Evolutionary conservation across 2,329 filamentous ascomycete genomes (phyloP).

Genomic region (Didymella pomorum): DNA sequence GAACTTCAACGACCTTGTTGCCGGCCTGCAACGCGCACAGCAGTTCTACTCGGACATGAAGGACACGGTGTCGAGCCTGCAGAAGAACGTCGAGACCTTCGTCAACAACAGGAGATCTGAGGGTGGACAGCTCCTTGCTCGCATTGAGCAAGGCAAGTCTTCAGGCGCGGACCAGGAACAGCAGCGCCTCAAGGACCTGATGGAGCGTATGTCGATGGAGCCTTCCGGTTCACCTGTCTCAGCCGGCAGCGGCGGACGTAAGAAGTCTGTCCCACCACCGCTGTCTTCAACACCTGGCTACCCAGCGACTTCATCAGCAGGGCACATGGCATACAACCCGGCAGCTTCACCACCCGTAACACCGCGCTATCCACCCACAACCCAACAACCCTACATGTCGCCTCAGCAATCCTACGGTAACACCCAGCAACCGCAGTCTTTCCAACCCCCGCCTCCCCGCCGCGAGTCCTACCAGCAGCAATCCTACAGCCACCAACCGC

Average conservation of each 20-base stretch:
- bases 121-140: constrained; percentile 84
- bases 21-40: constrained; percentile 86
- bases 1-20: constrained; percentile 87
- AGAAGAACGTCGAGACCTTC: constrained; percentile 96
- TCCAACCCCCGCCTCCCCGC: constrained; percentile 40
- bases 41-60: constrained; percentile 96
- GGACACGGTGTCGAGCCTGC: constrained; percentile 87
- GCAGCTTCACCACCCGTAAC: constrained; percentile 57
- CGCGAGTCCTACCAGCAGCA: constrained; percentile 47
- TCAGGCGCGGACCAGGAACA: constrained; percentile 82
- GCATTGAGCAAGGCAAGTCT: constrained; percentile 82
- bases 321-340: constrained; percentile 61
- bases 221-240: constrained; percentile 48
- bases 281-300: constrained; percentile 47
- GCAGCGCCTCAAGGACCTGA: constrained; percentile 83
- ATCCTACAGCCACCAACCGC: constrained; percentile 30
- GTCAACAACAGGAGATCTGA: constrained; percentile 93
- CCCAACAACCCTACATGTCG: constrained; percentile 45
- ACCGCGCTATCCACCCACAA: constrained; percentile 53
- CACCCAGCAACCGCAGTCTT: constrained; percentile 36
- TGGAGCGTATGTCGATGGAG: constrained; percentile 95
- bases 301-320: constrained; percentile 42
- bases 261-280: constrained; percentile 53
- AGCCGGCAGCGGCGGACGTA: constrained; percentile 35
- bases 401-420: constrained; percentile 38